These are phyloP conservation scores for Kodamaea sagamina DNA, from an alignment of 805 yeast species.

Conservation along the genomic window DNA sequence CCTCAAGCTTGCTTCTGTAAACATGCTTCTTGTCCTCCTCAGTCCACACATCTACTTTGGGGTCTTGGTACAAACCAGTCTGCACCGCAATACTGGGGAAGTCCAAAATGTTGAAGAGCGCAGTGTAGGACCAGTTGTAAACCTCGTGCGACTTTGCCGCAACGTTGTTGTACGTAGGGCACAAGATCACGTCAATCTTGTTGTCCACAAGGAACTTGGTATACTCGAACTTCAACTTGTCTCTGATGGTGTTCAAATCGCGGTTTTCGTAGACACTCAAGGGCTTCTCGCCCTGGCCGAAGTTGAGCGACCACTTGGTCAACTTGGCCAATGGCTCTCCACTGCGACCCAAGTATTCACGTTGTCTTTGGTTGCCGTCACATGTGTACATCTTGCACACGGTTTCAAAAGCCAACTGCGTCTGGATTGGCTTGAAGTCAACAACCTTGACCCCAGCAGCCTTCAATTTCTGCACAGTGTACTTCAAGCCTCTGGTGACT, in stretches of 20 bases:
- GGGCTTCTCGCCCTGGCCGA: slow-evolving; percentile 54
- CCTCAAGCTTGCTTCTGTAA: slow-evolving; percentile 50
- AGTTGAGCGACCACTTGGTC: slow-evolving; percentile 60
- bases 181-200: slow-evolving; percentile 63
- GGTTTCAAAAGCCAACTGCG: slow-evolving; percentile 59
- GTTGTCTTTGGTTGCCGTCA: slow-evolving; percentile 68
- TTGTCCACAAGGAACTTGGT: slow-evolving; percentile 52
- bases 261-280: slow-evolving; percentile 55
- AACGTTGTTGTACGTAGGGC: slow-evolving; percentile 68
- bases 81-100: slow-evolving; percentile 67
- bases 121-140: slow-evolving; percentile 79
- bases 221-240: slow-evolving; percentile 58
- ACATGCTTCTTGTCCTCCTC: slow-evolving; percentile 33
- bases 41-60: slow-evolving; percentile 49
- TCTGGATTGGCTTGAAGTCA: slow-evolving; percentile 58
- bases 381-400: slow-evolving; percentile 57
- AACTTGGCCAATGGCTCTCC: slow-evolving; percentile 72
- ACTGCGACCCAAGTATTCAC: slow-evolving; percentile 51
- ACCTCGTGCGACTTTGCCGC: slow-evolving; percentile 69
- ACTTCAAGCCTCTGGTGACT: slow-evolving; percentile 50
- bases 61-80: slow-evolving; percentile 61
- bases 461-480: slow-evolving; percentile 53
- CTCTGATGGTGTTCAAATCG: slow-evolving; percentile 55
- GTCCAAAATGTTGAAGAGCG: slow-evolving; percentile 72
- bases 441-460: slow-evolving; percentile 61